Evolutionary conservation across 306 rosid genomes (phyloP), one percentile per base, ranked within the genome.

Genomic region (Geum urbanum): DNA sequence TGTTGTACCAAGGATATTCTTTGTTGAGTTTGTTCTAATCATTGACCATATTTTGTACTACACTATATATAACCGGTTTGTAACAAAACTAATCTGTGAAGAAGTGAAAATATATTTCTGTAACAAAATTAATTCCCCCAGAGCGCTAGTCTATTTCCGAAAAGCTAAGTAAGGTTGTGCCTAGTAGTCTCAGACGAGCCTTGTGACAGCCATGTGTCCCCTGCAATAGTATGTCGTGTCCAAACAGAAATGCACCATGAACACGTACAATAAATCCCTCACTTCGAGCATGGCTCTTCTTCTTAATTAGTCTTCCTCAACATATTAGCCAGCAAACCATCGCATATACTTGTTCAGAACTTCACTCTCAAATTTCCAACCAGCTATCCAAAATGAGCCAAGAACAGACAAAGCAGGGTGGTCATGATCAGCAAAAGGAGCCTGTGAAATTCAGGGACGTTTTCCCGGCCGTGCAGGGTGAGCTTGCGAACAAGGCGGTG

Each of bases 401-500:
- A 54, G 80, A 79, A 15, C 82, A 88, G 70, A 76, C 76, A 4
- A 59, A 16, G 32, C 32, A 2, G 45, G 76, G 43, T 66, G 14
- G 22, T 37, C 16, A 55, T 32, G 72, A 71, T n/a, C 74, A 67
- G 9, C 37, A 43, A 41, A 77, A 73, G 64, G 77, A 24, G 40
- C 74, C 40, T 5, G 63, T 69, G 39, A 86, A 62, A 47, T 81
- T 79, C 4, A 86, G 81, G 7, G 91, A 87, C 37, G 60, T 84
- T 7, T 83, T 85, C 35, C 66, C 67, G 5, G 40, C 62, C 40
- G 62, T 56, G 24, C 62, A 56, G n/a, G 62, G 41, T 5, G 78
- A 74, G 37, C 76, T 88, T 7, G 79, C 76, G 9, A 47, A 54
- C 35, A 79, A 81, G 63, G 19, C 66, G 55, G 86, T 81, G 53